Evolutionary conservation across 345 rosid species (phyloP).

Genomic region (Adansonia digitata): DNA sequence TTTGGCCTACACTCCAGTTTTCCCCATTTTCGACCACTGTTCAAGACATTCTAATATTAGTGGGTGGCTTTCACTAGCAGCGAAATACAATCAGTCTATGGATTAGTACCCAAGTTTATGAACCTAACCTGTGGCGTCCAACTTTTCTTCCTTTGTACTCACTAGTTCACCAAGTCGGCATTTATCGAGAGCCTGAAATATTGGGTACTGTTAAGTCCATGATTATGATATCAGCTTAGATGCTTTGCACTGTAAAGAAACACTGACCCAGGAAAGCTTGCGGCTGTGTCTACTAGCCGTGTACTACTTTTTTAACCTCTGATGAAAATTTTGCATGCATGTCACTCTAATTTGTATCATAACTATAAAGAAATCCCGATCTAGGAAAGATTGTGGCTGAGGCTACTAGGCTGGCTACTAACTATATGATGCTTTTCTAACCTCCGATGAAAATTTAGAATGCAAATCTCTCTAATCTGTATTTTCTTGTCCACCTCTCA

Average conservation of each 20-base stretch:
- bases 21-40: conserved; percentile 91
- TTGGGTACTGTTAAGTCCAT: background rate
- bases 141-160: conserved; percentile 61
- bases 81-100: background rate
- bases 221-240: background rate
- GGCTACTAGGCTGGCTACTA: background rate
- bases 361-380: too few species aligned
- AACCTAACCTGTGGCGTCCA: conserved; percentile 60
- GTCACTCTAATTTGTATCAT: background rate
- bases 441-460: too few species aligned
- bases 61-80: conserved; percentile 13
- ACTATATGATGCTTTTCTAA: too few species aligned
- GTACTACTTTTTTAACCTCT: background rate
- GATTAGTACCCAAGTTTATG: background rate
- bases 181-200: conserved; percentile 65
- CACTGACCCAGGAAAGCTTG: background rate
- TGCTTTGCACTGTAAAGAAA: background rate
- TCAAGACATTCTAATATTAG: conserved; percentile 11
- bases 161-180: conserved; percentile 76
- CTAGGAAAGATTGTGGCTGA: too few species aligned
- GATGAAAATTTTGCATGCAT: background rate
- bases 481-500: background rate
- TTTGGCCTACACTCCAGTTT: conserved; percentile 89
- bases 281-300: background rate
- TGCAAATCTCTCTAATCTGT: too few species aligned